Evolutionary conservation across 1,139 yeast species (phyloP).

Genomic region (Blastobotrys proliferans): DNA sequence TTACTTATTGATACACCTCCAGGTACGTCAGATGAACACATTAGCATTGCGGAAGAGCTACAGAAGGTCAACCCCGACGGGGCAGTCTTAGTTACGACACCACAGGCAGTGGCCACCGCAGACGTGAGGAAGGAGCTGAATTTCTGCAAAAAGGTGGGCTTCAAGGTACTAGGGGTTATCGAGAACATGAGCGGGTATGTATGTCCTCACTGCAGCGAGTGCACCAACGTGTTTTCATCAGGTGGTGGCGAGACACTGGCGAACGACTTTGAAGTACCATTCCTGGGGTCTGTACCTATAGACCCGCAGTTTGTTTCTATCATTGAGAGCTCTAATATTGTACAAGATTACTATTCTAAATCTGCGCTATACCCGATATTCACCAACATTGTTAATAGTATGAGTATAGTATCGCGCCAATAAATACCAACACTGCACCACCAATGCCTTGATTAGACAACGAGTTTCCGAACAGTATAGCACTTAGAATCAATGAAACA

Average conservation of each 20-base stretch:
- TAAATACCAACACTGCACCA: constrained; percentile 50
- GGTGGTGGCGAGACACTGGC: constrained; percentile 90
- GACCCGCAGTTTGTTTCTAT: constrained; percentile 87
- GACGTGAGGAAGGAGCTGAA: constrained; percentile 94
- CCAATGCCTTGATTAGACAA: constrained; percentile 39
- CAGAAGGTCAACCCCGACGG: constrained; percentile 78
- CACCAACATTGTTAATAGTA: constrained; percentile 41
- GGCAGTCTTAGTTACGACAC: constrained; percentile 92
- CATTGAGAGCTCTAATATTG: constrained; percentile 50
- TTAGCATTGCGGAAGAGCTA: constrained; percentile 90
- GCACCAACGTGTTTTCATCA: constrained; percentile 80
- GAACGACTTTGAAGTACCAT: constrained; percentile 54
- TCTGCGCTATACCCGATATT: constrained; percentile 48
- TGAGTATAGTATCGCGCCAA: constrained; percentile 50
- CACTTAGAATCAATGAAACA: constrained; percentile 53
- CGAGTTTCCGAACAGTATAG: constrained; percentile 44
- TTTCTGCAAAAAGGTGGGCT: constrained; percentile 82
- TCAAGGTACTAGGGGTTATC: constrained; percentile 76
- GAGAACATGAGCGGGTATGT: constrained; percentile 98
- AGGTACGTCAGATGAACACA: constrained; percentile 97
- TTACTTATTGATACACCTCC: constrained; percentile 96
- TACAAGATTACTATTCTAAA: constrained; percentile 36
- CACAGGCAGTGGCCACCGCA: constrained; percentile 87
- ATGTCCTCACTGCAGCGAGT: constrained; percentile 88
- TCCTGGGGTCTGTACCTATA: constrained; percentile 84